Evolutionary conservation across 257 asterid genomes (phyloP), one percentile per base, ranked within the genome.

Genomic region (Anisodus tanguticus): DNA sequence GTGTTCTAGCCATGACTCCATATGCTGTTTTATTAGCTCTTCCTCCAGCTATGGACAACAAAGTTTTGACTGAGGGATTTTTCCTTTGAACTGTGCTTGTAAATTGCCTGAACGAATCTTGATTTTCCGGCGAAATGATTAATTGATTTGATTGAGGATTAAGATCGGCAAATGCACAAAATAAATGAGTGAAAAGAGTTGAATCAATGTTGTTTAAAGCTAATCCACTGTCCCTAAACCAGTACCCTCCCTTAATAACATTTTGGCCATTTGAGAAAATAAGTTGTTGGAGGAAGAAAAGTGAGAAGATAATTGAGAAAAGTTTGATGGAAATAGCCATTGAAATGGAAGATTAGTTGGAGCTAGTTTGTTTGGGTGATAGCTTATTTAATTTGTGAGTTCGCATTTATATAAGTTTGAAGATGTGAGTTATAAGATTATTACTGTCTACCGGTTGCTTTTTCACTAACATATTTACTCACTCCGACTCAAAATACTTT

Each of bases 31-130:
- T 8, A 84, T 66, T 4, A 19, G 86, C 80, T 47, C 35, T 47
- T n/a, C 92, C 94, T 43, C 94, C 91, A 37, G 90, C 91, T 26
- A 90, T 85, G 74, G 94, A 91, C 26, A 90, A 16, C 15, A 91
- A 89, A 83, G 94, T 91, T 78, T 80, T 88, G 59, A 88, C 91
- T 17, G 85, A 47, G 12, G 91, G 88, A 78, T 90, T 91, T 41
- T 86, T 87, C 63, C 17, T 26, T 31, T 64, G 86, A 49, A 91
- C 94, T 4, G 91, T 87, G 5, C 9, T 9, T 12, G 94, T 90
- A 90, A 90, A 91, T 39, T 85, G 89, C 5, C 87, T 69, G 84
- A 91, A 91, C 0, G 88, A n/a, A 59, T 83, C 88, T 37, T 78
- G 39, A 74, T 88, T 71, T 2, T 89, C 17, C 81, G 94, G 6